A percentile compares a stretch with the other conserved stretches of the same genome.
phyloP scores from a whole-genome alignment of 2,329 filamentous ascomycete species.

The Dryadomyces quercivorus region DNA sequence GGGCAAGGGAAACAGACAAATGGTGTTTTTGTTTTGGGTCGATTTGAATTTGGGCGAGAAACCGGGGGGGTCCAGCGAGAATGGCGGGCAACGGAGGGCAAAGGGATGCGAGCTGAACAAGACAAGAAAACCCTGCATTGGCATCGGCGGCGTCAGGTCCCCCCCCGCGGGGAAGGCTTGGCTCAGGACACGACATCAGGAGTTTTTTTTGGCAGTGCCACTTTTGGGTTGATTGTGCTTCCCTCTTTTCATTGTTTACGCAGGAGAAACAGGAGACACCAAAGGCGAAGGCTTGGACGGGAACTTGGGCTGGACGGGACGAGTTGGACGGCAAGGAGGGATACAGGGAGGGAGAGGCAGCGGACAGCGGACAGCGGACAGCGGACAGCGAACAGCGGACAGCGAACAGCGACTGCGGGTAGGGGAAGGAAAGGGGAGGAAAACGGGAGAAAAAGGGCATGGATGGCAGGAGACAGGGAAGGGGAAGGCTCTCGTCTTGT shows the following conservation, averaged over 20 bases:
- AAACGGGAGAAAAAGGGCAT: not conserved
- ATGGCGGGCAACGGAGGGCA: not conserved
- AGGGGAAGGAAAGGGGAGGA: not conserved
- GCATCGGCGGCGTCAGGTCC: conserved; percentile 9
- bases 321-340: not conserved
- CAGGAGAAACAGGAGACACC: not conserved
- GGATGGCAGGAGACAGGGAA: not conserved
- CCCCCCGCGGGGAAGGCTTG: conserved; percentile 5
- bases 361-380: no score
- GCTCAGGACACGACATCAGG: conserved; percentile 5
- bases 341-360: not conserved
- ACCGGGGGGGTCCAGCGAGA: not conserved
- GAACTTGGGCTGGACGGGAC: not conserved
- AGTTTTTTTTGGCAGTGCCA: conserved; percentile 1
- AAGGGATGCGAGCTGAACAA: conserved; percentile 1
- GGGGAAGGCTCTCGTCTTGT: not conserved
- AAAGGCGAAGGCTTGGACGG: not conserved
- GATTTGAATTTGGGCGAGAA: not conserved
- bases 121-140: conserved; percentile 9
- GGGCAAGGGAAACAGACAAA: not conserved
- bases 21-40: not conserved
- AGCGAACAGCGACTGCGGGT: no score
- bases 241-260: not conserved
- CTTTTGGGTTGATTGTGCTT: not conserved
- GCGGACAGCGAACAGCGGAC: no score